Evolutionary conservation across 2,329 filamentous ascomycete genomes (phyloP).

Genomic region (Colletotrichum siamense): DNA sequence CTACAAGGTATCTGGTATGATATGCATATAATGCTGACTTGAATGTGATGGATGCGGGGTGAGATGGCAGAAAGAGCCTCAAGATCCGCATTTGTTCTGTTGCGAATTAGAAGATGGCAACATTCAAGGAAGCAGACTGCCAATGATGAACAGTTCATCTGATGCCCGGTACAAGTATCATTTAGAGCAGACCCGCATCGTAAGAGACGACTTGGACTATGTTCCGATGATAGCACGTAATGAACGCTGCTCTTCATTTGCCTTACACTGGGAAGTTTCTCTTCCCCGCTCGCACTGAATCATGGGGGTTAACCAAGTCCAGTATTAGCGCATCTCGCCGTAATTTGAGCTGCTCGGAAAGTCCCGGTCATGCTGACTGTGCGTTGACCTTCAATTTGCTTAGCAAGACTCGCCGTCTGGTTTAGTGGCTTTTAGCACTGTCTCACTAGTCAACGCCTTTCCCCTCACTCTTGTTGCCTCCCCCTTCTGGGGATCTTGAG

Average conservation of each 20-base stretch:
- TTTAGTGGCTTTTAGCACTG: background rate
- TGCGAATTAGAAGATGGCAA: background rate
- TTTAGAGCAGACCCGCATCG: rapidly evolving
- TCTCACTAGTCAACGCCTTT: background rate
- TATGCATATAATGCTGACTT: background rate
- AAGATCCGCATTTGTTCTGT: background rate
- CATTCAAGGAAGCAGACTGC: background rate
- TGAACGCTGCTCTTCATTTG: background rate
- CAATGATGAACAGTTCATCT: background rate
- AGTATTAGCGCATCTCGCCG: background rate
- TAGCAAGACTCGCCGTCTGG: background rate
- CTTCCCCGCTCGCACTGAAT: background rate
- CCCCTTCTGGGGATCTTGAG: background rate
- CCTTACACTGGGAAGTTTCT: background rate
- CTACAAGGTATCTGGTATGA: background rate
- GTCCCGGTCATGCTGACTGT: background rate
- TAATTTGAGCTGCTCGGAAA: background rate
- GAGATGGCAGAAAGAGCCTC: background rate
- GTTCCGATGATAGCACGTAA: background rate
- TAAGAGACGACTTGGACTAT: background rate
- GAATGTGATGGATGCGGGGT: background rate
- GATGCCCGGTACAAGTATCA: background rate
- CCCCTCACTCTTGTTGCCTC: background rate
- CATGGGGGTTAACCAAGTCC: background rate
- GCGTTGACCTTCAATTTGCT: background rate